Evolutionary conservation across 2,329 filamentous ascomycete genomes (phyloP).

Genomic region (Neophaeococcomyces mojaviensis): DNA sequence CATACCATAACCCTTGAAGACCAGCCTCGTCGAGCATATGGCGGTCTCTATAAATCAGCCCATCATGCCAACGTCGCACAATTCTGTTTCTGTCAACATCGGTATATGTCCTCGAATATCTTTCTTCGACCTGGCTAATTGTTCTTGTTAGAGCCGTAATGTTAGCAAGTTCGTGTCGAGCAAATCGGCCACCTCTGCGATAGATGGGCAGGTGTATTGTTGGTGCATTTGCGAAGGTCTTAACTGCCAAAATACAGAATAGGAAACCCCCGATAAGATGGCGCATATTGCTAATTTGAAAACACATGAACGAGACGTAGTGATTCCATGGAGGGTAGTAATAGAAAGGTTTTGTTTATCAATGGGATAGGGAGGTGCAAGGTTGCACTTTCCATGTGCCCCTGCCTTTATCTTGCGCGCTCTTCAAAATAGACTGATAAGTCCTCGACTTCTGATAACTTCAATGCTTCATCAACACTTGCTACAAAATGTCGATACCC

Average conservation of each 20-base stretch:
- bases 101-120: conserved; percentile 24
- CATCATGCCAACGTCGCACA: conserved; percentile 23
- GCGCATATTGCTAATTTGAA: background rate
- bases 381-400: background rate
- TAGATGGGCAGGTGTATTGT: conserved; percentile 16
- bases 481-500: conserved; percentile 71
- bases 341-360: background rate
- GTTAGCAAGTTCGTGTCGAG: conserved; percentile 16
- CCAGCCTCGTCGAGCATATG: conserved; percentile 18
- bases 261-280: background rate
- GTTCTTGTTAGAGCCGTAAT: conserved; percentile 21
- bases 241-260: background rate
- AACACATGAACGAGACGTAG: background rate
- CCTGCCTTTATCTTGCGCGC: conserved; percentile 4
- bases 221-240: background rate
- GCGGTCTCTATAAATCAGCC: conserved; percentile 11
- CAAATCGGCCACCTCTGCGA: conserved; percentile 17
- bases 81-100: conserved; percentile 26
- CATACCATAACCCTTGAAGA: conserved; percentile 20
- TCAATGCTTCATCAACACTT: conserved; percentile 76
- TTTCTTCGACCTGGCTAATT: conserved; percentile 20
- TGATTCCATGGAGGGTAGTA: background rate
- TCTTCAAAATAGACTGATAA: conserved; percentile 30
- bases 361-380: background rate
- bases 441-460: conserved; percentile 67